These are phyloP conservation scores for Neoconidiobolus thromboides DNA, from an alignment of 371 early-diverging fungal genomes.

Conservation along the genomic window DNA sequence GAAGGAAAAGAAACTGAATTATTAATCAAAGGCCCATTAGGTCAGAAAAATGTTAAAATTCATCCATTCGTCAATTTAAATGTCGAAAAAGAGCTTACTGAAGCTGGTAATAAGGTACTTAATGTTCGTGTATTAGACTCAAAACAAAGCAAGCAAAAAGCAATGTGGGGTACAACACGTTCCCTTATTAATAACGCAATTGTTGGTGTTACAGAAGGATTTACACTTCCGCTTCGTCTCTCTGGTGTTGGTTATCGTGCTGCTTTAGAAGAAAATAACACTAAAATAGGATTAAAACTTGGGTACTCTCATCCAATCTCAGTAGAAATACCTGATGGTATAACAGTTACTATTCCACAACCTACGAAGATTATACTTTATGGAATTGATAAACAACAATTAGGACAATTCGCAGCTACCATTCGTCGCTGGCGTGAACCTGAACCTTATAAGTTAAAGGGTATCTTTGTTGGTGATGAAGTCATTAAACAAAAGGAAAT, in stretches of 20 bases:
- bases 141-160: constrained; percentile 42
- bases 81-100: constrained; percentile 17
- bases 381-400: constrained; percentile 53
- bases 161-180: constrained; percentile 94
- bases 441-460: constrained; percentile 98
- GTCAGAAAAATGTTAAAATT: constrained; percentile 49
- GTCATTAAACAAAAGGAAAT: constrained; percentile 91
- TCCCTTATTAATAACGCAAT: constrained; percentile 71
- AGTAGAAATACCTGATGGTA: constrained; percentile 58
- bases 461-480: constrained; percentile 92
- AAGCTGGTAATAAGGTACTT: constrained; percentile 26
- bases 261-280: constrained; percentile 37
- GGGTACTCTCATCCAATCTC: constrained; percentile 78
- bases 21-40: constrained; percentile 68
- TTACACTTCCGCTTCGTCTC: constrained; percentile 56
- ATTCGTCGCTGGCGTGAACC: constrained; percentile 81
- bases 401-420: constrained; percentile 82
- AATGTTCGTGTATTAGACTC: constrained; percentile 39
- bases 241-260: constrained; percentile 94
- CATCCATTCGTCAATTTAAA: constrained; percentile 54
- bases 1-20: constrained; percentile 19
- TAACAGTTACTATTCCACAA: constrained; percentile 55
- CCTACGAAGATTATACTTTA: constrained; percentile 71
- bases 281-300: constrained; percentile 51
- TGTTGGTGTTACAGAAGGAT: constrained; percentile 81